A percentile compares a stretch with the other conserved stretches of the same genome.
These are phyloP conservation scores for Ophiosphaerella herpotricha DNA, from an alignment of 2,329 filamentous ascomycete genomes.

Conservation along the genomic window DNA sequence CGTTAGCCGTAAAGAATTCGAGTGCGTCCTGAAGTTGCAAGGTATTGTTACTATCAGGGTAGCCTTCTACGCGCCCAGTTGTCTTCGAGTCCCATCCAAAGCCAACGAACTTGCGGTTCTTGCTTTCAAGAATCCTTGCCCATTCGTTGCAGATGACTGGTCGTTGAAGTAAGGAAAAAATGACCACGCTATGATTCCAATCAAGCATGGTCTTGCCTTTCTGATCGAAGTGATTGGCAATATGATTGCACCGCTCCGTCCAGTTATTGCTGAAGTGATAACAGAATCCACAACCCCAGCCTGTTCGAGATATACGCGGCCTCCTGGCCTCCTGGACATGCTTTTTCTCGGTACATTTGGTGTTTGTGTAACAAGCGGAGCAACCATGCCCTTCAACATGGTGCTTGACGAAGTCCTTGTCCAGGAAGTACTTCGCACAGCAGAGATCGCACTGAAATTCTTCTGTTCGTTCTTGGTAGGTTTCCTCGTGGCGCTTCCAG, in stretches of 20 bases:
- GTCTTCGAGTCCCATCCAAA: conserved; percentile 31
- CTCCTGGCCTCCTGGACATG: conserved; percentile 48
- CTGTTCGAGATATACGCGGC: conserved; percentile 50
- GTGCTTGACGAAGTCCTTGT: conserved; percentile 68
- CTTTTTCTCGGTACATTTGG: conserved; percentile 56
- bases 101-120: conserved; percentile 10
- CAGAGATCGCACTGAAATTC: conserved; percentile 68
- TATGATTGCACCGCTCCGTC: conserved; percentile 67
- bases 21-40: conserved; percentile 35
- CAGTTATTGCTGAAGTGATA: conserved; percentile 64
- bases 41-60: conserved; percentile 19
- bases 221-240: conserved; percentile 66
- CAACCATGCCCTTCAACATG: conserved; percentile 66
- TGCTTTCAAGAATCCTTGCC: conserved; percentile 40
- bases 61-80: conserved; percentile 38
- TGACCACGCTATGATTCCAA: conserved; percentile 68
- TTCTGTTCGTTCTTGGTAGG: conserved; percentile 68
- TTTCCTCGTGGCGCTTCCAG: conserved; percentile 70
- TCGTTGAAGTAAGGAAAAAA: conserved; percentile 68
- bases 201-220: conserved; percentile 59
- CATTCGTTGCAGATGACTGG: conserved; percentile 62
- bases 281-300: conserved; percentile 71
- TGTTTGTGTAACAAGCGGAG: conserved; percentile 47
- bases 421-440: conserved; percentile 67
- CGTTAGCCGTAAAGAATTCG: conserved; percentile 26